A percentile compares a stretch with the other conserved stretches of the same genome.
phyloP scores from a whole-genome alignment of 225 moss, liverwort and hornwort genomes.

The Polytrichum formosum region DNA sequence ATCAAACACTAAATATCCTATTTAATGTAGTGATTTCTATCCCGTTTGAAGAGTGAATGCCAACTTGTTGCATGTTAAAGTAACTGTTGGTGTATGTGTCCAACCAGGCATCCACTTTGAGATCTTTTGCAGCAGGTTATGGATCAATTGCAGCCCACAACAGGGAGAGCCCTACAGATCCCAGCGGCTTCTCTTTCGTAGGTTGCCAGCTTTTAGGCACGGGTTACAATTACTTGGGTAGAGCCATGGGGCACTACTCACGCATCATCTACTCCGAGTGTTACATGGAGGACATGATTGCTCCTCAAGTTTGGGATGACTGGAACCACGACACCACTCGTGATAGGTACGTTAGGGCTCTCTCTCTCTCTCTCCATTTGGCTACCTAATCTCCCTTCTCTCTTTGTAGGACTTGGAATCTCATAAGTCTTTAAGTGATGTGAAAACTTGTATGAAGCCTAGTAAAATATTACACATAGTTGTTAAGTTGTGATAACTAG shows the following conservation, averaged over 20 bases:
- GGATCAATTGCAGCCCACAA: conserved; percentile 60
- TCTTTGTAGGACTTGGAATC: neutral
- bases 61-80: too few species aligned
- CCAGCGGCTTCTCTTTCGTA: conserved; percentile 58
- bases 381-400: neutral
- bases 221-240: conserved; percentile 55
- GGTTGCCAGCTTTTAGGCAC: conserved; percentile 55
- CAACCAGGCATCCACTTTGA: conserved; percentile 41
- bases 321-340: conserved; percentile 39
- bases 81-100: neutral
- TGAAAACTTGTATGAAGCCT: neutral
- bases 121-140: conserved; percentile 38
- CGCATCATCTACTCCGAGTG: conserved; percentile 56
- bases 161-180: conserved; percentile 37
- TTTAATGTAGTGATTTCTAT: too few species aligned
- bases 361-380: neutral
- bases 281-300: conserved; percentile 53
- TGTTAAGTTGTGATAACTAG: too few species aligned
- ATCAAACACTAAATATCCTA: too few species aligned
- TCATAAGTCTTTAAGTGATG: neutral
- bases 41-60: too few species aligned
- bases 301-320: conserved; percentile 50
- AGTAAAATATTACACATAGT: too few species aligned
- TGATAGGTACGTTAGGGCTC: conserved; percentile 33
- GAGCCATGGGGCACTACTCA: conserved; percentile 52